Evolutionary conservation across 2,329 filamentous ascomycete genomes (phyloP), one percentile per base, ranked within the genome.

Genomic region (Nakataea oryzae): DNA sequence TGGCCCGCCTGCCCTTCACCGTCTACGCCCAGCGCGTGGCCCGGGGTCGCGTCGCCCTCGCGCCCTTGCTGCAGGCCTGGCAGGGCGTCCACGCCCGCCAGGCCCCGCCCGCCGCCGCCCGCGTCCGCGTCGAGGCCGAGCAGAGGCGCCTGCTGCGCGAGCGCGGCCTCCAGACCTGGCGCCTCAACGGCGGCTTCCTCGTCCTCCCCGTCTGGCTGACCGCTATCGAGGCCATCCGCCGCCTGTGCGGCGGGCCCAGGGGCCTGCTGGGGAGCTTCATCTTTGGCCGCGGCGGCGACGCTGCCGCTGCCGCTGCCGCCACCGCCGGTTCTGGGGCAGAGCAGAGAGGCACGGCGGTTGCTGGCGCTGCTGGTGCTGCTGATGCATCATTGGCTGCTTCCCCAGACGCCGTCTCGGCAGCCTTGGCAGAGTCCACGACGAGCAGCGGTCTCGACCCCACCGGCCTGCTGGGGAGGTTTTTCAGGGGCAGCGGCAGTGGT

Each of bases 151-250:
- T 76, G n/a, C 69, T 70, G 56, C 21, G 61, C 13, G 62, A 66
- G 1, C 76, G 75, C 63, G 77, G 78, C 5, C 70, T 79, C 11
- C 80, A 82, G 70, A 58, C 66, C 14, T 84, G 79, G 79, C 81
- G 79, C 69, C 64, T 75, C 3, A 75, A 75, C 57, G 65, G 70
- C 29, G 71, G 70, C 1, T 26, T 81, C 2, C 66, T 78, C 3
- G 72, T 73, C 62, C 70, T 84, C 30, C 74, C 81, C 3, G 71
- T 81, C 17, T 85, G 83, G 72, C 65, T 85, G 26, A 65, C 78
- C 47, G 76, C 77, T 24, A 78, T 83, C 13, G 81, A 84, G 68
- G 75, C 76, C 3, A 66, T 85, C 29, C 72, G 82, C 41, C 72
- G 79, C n/a, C 71, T 84, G 29, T 75, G 74, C 62, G 77, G 76